Base-by-base conservation (phyloP, 495 filamentous ascomycete species). In the Penicillium samsonianum region DNA sequence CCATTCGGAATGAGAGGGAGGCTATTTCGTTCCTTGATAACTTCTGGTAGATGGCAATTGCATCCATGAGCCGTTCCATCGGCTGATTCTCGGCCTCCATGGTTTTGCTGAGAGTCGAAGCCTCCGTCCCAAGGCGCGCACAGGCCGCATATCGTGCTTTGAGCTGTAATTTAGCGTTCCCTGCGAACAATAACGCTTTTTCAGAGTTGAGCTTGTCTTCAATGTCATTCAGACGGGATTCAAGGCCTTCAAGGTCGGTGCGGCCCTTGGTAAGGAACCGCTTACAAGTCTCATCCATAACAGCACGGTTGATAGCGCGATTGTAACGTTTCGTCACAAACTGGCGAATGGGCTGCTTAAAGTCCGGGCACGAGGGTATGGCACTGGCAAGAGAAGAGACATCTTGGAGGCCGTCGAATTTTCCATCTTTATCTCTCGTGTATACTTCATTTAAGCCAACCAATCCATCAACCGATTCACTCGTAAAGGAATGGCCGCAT, bases 261-360 rank as follows among this genome's bases (percentile, higher is more conserved):
- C 47, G 59, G 28, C 54, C 54, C 11, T 62, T 62, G 33, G 48
- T 50, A 19, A 57, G 28, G 47, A 58, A 49, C 19, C 59, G 53
- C 41, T 58, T 62, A 5, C 6, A 53, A 19, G 35, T 58, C 25
- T 62, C 54, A 25, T 58, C 53, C 47, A 58, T 53, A 28, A 58
- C 48, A 33, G 59, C 59, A 11, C 59, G 54, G 31, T 62, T 62
- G 42, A 62, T 43, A 17, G 44, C 59, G 38, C 54, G 54, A 54
- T 62, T 62, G 42, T 35, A 35, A 1, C 30, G 10, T 1, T 31
- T 31, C 12, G 30, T 62, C 19, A 62, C 49, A 53, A 62, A 62
- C 20, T 58, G 23, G 4, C 23, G 23, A 25, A 25, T 25, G 23
- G 23, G 23, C 23, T 25, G 23, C 4, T 25, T 25, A 4, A 2